Conservation (phyloP, 768 basidiomycete species). For the Saitozyma podzolica region DNA sequence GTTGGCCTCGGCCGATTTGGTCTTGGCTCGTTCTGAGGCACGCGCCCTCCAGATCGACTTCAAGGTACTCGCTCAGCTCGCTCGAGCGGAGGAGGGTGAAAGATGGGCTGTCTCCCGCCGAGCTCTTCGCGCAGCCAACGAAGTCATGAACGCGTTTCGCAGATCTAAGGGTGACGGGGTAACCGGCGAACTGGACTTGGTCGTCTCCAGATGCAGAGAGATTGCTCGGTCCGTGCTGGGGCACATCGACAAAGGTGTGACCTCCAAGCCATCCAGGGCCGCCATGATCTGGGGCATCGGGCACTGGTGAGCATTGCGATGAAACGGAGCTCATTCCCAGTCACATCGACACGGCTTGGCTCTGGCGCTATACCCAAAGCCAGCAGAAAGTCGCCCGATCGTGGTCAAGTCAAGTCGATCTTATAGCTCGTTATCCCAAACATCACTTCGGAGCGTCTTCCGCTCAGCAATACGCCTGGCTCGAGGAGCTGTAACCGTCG, state of each 20-base stretch:
- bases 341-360: conserved; percentile 75
- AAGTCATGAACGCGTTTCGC: conserved; percentile 87
- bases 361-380: conserved; percentile 90
- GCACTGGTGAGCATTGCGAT: conserved; percentile 38
- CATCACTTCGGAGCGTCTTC: conserved; percentile 69
- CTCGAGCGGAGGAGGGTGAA: conserved; percentile 6
- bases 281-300: conserved; percentile 83
- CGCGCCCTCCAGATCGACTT: conserved; percentile 57
- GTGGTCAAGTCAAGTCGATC: conserved; percentile 89
- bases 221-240: too few relatives aligned
- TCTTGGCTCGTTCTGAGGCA: conserved; percentile 54
- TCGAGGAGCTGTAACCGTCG: conserved; percentile 76
- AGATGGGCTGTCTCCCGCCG: conserved; percentile 5
- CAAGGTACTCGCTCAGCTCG: conserved; percentile 19
- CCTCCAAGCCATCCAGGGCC: background rate
- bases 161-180: conserved; percentile 56
- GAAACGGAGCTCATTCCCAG: background rate
- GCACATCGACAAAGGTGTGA: too few relatives aligned
- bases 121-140: conserved; percentile 41
- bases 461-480: conserved; percentile 81
- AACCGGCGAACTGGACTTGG: too few relatives aligned
- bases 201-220: too few relatives aligned
- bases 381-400: conserved; percentile 88
- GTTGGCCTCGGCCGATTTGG: too few relatives aligned
- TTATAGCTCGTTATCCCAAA: conserved; percentile 94